Percentiles rank a stretch among this genome's conserved stretches.
These are phyloP conservation scores for Galerina sulciceps DNA, from an alignment of 768 basidiomycete genomes.

Conservation along the genomic window DNA sequence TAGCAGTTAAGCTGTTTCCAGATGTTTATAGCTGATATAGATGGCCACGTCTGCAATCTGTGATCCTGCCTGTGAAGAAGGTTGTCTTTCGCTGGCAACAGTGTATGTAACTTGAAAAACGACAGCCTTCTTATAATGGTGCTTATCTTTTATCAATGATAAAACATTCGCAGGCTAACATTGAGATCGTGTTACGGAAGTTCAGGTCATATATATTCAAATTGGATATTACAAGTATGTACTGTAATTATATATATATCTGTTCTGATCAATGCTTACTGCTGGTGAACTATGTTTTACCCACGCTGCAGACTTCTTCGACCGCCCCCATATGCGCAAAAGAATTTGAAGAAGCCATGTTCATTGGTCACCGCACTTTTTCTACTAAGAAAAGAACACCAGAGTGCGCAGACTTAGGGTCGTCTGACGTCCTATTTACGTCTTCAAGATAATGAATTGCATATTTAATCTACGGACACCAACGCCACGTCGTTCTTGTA, in stretches of 20 bases:
- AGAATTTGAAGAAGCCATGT: slow-evolving; percentile 11
- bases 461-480: slow-evolving; percentile 12
- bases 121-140: too few species aligned
- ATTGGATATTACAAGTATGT: too few species aligned
- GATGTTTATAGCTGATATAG: too few species aligned
- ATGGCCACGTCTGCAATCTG: too few species aligned
- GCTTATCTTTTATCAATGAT: too few species aligned
- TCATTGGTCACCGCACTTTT: slow-evolving; percentile 3
- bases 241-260: background rate
- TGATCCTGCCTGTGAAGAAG: too few species aligned
- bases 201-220: too few species aligned
- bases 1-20: too few species aligned
- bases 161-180: too few species aligned
- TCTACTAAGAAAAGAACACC: slow-evolving; percentile 14
- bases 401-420: slow-evolving; percentile 6
- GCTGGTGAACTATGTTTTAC: slow-evolving; percentile 9
- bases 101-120: too few species aligned
- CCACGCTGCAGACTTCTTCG: slow-evolving; percentile 4
- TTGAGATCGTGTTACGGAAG: too few species aligned
- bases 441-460: background rate
- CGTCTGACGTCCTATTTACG: slow-evolving; percentile 14
- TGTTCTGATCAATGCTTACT: background rate
- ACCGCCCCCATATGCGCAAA: slow-evolving; percentile 13
- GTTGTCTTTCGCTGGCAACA: too few species aligned
- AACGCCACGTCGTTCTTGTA: background rate